phyloP scores from a whole-genome alignment of 2,329 filamentous ascomycete species.

The Fusarium papillatum region DNA sequence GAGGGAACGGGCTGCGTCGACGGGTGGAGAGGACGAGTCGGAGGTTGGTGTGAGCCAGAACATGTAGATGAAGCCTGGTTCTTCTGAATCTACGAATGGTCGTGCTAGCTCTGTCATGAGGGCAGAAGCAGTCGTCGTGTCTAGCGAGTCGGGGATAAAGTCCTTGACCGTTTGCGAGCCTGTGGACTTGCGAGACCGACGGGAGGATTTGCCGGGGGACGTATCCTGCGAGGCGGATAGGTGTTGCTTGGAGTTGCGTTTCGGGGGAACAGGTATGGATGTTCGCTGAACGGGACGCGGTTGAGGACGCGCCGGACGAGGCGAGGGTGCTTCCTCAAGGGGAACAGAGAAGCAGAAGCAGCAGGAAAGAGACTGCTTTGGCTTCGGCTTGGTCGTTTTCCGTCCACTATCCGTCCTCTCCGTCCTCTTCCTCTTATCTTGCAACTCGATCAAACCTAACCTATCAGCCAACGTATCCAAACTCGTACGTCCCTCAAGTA shows the following conservation, averaged over 20 bases:
- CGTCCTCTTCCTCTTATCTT: slow-evolving; percentile 53
- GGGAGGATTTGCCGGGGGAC: slow-evolving; percentile 47
- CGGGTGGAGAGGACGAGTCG: slow-evolving; percentile 62
- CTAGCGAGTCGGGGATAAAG: slow-evolving; percentile 77
- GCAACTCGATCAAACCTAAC: slow-evolving; percentile 80
- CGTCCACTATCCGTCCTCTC: slow-evolving; percentile 40
- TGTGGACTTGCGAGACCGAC: slow-evolving; percentile 47
- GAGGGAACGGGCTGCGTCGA: slow-evolving; percentile 71
- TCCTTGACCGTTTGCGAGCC: slow-evolving; percentile 50
- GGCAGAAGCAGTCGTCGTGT: slow-evolving; percentile 76
- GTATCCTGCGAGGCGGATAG: slow-evolving; percentile 32
- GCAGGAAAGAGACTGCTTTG: slow-evolving; percentile 50
- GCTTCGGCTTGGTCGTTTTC: slow-evolving; percentile 29
- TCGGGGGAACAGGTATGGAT: slow-evolving; percentile 36
- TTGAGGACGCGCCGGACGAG: slow-evolving; percentile 58
- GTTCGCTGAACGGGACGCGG: slow-evolving; percentile 60
- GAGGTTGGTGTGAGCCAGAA: slow-evolving; percentile 89
- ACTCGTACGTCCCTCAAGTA: slow-evolving; percentile 78
- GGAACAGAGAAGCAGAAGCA: slow-evolving; percentile 69
- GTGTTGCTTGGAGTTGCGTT: slow-evolving; percentile 32
- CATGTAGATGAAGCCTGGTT: slow-evolving; percentile 97
- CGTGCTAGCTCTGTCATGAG: slow-evolving; percentile 83
- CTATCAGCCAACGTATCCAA: slow-evolving; percentile 89
- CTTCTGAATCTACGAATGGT: slow-evolving; percentile 75
- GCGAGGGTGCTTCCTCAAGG: slow-evolving; percentile 56